These are phyloP conservation scores for Phytophthora tentaculata DNA, from an alignment of 352 stramenopile species.

Conservation along the genomic window DNA sequence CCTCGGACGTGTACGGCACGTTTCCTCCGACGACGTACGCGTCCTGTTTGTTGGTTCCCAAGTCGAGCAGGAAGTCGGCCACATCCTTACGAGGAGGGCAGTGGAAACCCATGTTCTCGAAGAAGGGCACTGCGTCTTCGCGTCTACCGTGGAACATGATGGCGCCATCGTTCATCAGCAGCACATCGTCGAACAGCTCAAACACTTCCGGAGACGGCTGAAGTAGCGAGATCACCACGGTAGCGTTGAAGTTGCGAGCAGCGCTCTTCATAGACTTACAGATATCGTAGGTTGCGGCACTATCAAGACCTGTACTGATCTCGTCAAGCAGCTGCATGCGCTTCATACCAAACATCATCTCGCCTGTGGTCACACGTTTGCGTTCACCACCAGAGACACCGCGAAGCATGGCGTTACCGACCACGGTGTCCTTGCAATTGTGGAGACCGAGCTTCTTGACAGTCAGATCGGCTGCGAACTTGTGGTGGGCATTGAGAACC, in stretches of 20 bases:
- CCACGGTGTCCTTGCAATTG: conserved; percentile 66
- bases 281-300: conserved; percentile 70
- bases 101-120: conserved; percentile 52
- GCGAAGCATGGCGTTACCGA: conserved; percentile 60
- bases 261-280: conserved; percentile 70
- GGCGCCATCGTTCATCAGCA: conserved; percentile 55
- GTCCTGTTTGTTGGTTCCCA: conserved; percentile 27
- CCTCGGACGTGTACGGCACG: conserved; percentile 28
- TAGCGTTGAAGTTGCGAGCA: conserved; percentile 50
- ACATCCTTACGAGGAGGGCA: conserved; percentile 30
- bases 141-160: conserved; percentile 60
- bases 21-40: conserved; percentile 11
- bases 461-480: conserved; percentile 36
- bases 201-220: conserved; percentile 57
- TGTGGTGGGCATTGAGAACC: conserved; percentile 35
- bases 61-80: conserved; percentile 26
- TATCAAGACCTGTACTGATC: conserved; percentile 66
- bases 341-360: conserved; percentile 17
- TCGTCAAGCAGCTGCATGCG: conserved; percentile 60
- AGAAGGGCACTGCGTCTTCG: conserved; percentile 46
- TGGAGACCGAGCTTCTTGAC: conserved; percentile 56
- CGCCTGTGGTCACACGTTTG: conserved; percentile 54
- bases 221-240: conserved; percentile 50
- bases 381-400: conserved; percentile 73
- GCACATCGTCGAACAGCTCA: conserved; percentile 60